phyloP scores from a whole-genome alignment of 2,329 filamentous ascomycete species.

The Pyrenochaeta sp. region DNA sequence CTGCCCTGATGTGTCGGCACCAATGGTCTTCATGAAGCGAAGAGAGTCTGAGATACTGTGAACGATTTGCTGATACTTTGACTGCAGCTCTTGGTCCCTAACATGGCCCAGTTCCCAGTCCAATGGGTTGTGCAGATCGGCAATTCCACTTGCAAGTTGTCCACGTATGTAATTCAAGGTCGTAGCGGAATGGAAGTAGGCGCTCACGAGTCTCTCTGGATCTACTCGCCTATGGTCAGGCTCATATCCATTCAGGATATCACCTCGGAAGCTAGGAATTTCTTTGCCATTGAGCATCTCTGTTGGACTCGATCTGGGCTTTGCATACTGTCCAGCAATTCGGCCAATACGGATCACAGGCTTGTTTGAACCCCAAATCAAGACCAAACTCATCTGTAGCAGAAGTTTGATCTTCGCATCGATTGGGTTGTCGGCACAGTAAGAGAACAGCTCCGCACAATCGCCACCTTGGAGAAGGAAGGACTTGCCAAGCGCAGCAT shows the following conservation, averaged over 20 bases:
- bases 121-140: slow-evolving; percentile 89
- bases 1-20: slow-evolving; percentile 83
- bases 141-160: slow-evolving; percentile 84
- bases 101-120: slow-evolving; percentile 97
- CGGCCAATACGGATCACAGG: slow-evolving; percentile 92
- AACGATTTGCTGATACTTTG: slow-evolving; percentile 87
- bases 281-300: slow-evolving; percentile 82
- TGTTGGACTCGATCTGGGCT: slow-evolving; percentile 87
- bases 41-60: slow-evolving; percentile 87
- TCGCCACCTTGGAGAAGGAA: slow-evolving; percentile 97
- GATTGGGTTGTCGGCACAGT: slow-evolving; percentile 88
- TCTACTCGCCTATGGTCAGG: slow-evolving; percentile 80
- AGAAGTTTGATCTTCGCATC: slow-evolving; percentile 97
- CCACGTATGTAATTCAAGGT: slow-evolving; percentile 93
- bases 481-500: slow-evolving; percentile 88
- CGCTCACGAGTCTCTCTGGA: slow-evolving; percentile 82
- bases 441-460: slow-evolving; percentile 96
- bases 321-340: slow-evolving; percentile 98
- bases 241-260: slow-evolving; percentile 91
- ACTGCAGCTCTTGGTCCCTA: slow-evolving; percentile 80
- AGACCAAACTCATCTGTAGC: slow-evolving; percentile 93
- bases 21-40: slow-evolving; percentile 93
- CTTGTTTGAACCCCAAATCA: slow-evolving; percentile 86
- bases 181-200: slow-evolving; percentile 94
- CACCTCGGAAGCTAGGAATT: slow-evolving; percentile 90